Evolutionary conservation across 2,329 filamentous ascomycete genomes (phyloP).

Genomic region (Chaetomium globosum): DNA sequence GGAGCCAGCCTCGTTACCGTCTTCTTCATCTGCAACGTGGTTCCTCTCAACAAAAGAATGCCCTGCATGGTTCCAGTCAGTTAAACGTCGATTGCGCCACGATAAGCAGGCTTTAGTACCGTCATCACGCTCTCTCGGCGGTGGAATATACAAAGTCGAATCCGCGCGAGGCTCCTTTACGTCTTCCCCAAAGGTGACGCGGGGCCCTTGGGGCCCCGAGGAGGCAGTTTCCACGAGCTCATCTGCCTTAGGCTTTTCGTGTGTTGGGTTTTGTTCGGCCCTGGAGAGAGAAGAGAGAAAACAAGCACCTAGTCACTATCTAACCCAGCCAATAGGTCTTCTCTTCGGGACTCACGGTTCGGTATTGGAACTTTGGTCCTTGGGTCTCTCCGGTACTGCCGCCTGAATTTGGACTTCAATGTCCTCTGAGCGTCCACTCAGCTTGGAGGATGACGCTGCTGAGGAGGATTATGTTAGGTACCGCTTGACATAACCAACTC

Average conservation of each 20-base stretch:
- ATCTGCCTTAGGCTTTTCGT: neutral
- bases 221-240: no score
- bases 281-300: neutral
- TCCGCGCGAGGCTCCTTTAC: neutral
- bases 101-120: neutral
- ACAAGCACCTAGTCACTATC: neutral
- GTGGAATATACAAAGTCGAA: conserved; percentile 11
- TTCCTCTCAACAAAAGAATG: neutral
- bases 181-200: conserved; percentile 8
- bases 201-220: neutral
- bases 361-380: neutral
- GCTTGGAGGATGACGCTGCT: neutral
- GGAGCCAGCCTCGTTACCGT: neutral
- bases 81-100: neutral
- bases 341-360: neutral
- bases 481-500: neutral
- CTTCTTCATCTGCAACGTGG: neutral
- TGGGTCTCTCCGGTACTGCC: neutral
- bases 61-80: neutral
- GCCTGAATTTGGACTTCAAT: neutral
- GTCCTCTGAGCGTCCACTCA: neutral
- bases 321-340: neutral
- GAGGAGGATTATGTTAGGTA: neutral
- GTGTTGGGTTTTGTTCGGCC: neutral
- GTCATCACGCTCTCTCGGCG: conserved; percentile 9